A percentile compares a stretch with the other conserved stretches of the same genome.
Conservation (phyloP, 2,329 filamentous ascomycete species). For the Penicillium sp. region DNA sequence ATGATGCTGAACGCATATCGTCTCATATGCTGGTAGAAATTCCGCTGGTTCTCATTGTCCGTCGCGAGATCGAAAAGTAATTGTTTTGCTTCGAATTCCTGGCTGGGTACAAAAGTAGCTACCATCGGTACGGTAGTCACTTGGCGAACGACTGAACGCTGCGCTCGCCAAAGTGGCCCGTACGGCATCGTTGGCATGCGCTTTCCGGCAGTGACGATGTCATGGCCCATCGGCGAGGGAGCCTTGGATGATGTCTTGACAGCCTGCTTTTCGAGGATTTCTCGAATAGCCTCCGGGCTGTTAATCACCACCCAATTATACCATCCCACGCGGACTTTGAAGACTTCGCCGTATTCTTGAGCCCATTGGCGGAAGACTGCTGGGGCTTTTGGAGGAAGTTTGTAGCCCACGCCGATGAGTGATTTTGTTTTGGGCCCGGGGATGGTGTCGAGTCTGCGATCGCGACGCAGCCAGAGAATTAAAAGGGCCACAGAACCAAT, state of each 20-base stretch:
- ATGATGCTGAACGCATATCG: conserved; percentile 21
- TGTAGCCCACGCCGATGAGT: conserved; percentile 1
- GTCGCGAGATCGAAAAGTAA: conserved; percentile 45
- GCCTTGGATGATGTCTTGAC: conserved; percentile 3
- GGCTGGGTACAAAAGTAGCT: conserved; percentile 43
- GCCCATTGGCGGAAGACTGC: conserved; percentile 4
- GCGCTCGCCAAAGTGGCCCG: background rate
- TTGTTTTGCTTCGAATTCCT: conserved; percentile 51
- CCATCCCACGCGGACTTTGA: conserved; percentile 4
- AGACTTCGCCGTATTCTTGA: conserved; percentile 4
- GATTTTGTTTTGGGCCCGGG: background rate
- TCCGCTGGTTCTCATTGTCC: conserved; percentile 32
- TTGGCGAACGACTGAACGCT: background rate
- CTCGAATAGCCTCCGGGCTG: conserved; percentile 5
- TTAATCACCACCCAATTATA: conserved; percentile 6
- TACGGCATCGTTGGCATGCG: conserved; percentile 6
- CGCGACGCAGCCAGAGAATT: background rate
- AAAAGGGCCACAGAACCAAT: too few relatives aligned
- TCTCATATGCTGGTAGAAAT: conserved; percentile 35
- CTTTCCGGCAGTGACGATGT: background rate
- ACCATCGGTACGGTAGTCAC: conserved; percentile 4
- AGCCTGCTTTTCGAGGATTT: conserved; percentile 11
- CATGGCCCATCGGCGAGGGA: background rate
- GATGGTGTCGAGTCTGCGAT: conserved; percentile 1
- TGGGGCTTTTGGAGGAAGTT: conserved; percentile 1